These are phyloP conservation scores for Termitomyces sp. DNA, from an alignment of 768 basidiomycete species.

Conservation along the genomic window DNA sequence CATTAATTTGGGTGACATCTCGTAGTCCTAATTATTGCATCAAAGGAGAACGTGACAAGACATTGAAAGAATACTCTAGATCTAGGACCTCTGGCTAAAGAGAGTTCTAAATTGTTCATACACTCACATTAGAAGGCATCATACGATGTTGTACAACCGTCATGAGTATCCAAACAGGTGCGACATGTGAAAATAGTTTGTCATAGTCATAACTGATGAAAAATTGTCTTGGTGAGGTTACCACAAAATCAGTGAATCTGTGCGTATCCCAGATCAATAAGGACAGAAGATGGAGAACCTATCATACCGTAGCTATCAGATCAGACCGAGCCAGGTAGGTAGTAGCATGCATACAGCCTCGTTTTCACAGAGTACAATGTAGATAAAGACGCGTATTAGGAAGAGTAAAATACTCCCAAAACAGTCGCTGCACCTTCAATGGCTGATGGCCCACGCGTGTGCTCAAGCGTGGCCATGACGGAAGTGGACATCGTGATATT, in stretches of 20 bases:
- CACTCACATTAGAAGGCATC: neutral
- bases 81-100: neutral
- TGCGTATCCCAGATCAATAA: neutral
- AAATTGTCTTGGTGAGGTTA: neutral
- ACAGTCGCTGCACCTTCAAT: neutral
- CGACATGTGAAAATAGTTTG: neutral
- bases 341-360: neutral
- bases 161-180: neutral
- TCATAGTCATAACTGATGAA: neutral
- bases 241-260: neutral
- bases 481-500: constrained; percentile 9
- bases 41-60: neutral
- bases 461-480: constrained; percentile 4
- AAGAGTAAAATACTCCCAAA: neutral
- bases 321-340: neutral
- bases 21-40: neutral
- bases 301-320: neutral
- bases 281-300: constrained; percentile 1
- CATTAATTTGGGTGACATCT: neutral
- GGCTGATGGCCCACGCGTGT: constrained; percentile 1
- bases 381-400: neutral
- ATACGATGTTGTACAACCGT: neutral
- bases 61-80: neutral
- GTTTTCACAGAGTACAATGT: neutral
- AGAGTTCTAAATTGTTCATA: neutral